A percentile compares a stretch with the other conserved stretches of the same genome.
Conservation (phyloP, 2,329 filamentous ascomycete genomes). For the Fusarium sp. region DNA sequence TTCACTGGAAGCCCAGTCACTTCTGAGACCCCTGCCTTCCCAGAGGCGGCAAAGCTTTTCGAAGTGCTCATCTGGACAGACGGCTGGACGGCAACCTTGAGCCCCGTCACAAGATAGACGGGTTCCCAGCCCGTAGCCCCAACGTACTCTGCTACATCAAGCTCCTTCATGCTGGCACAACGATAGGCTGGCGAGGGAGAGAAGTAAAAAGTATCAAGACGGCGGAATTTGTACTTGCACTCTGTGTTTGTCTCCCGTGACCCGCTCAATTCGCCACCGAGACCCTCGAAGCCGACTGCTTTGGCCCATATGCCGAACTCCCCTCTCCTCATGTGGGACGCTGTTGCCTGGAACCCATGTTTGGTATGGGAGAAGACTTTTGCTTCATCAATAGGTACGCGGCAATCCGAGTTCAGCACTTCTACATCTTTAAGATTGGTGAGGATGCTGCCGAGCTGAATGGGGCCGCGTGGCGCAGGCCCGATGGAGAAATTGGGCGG, state of each 20-base stretch:
- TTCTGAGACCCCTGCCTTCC: neutral
- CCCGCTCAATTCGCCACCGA: neutral
- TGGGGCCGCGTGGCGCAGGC: neutral
- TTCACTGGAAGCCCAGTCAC: fast-evolving
- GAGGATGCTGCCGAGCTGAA: neutral
- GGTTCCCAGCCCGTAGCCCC: neutral
- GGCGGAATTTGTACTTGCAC: neutral
- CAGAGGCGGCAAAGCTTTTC: fast-evolving
- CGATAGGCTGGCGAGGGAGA: neutral
- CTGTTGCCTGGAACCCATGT: neutral
- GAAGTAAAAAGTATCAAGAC: neutral
- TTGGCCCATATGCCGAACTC: neutral
- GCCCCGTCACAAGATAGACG: neutral
- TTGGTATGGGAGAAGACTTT: neutral
- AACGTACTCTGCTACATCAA: neutral
- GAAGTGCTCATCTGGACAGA: neutral
- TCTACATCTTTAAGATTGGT: neutral
- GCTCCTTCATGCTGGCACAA: neutral
- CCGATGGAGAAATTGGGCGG: neutral
- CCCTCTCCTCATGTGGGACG: neutral
- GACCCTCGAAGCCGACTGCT: neutral
- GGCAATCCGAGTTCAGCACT: neutral
- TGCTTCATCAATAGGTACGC: neutral
- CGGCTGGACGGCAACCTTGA: neutral
- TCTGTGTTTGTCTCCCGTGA: neutral